These are phyloP conservation scores for Oligophagozyma castellii DNA, from an alignment of 1,139 yeast genomes.

Conservation along the genomic window DNA sequence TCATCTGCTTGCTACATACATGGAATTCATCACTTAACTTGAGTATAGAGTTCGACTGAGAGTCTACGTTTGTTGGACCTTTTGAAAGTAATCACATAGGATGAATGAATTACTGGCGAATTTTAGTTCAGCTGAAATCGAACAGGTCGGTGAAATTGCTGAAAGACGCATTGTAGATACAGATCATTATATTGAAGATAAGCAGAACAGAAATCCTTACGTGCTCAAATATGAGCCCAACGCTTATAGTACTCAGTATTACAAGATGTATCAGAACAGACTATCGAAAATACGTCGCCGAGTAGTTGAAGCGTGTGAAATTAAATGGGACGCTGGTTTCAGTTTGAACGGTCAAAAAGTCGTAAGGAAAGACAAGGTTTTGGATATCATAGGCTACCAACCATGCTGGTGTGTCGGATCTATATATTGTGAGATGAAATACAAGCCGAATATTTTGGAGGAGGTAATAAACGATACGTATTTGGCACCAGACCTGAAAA, in stretches of 20 bases:
- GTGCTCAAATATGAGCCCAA: slow-evolving; percentile 26
- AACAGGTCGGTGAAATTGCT: slow-evolving; percentile 5
- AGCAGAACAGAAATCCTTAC: slow-evolving; percentile 14
- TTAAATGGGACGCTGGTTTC: slow-evolving; percentile 37
- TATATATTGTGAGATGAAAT: slow-evolving; percentile 67
- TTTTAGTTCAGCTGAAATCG: slow-evolving; percentile 7
- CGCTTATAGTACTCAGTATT: slow-evolving; percentile 58
- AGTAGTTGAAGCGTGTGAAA: slow-evolving; percentile 35
- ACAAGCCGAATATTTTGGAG: slow-evolving; percentile 69
- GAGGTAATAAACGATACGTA: slow-evolving; percentile 50
- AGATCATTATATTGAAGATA: no score
- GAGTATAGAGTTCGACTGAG: no score
- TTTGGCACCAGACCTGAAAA: slow-evolving; percentile 28
- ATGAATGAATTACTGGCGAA: slow-evolving; percentile 10
- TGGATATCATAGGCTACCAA: slow-evolving; percentile 58
- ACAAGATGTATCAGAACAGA: slow-evolving; percentile 57
- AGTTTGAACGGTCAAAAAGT: slow-evolving; percentile 25
- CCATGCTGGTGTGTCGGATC: slow-evolving; percentile 91
- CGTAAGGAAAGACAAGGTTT: slow-evolving; percentile 41
- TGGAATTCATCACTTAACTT: no score
- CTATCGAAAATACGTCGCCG: slow-evolving; percentile 40
- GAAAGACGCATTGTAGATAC: slow-evolving; percentile 7
- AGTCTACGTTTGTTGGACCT: no score
- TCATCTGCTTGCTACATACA: no score
- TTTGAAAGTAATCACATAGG: no score